Evolutionary conservation across 2,329 filamentous ascomycete species (phyloP).

Genomic region (Colletotrichum truncatum): DNA sequence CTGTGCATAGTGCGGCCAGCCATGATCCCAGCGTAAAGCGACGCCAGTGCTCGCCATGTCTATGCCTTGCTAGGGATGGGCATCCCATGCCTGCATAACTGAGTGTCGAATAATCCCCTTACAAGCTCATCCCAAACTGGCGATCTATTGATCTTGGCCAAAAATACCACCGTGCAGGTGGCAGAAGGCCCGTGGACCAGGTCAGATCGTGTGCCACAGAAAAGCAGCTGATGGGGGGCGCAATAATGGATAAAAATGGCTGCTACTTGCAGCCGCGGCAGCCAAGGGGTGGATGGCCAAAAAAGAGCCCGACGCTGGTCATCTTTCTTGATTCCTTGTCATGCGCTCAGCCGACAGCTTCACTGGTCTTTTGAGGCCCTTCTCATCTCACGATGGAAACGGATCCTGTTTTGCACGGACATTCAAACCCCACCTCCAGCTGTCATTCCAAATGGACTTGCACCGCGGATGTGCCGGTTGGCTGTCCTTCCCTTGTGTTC

Average conservation of each 20-base stretch:
- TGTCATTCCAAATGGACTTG: slow-evolving; percentile 29
- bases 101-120: neutral
- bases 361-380: neutral
- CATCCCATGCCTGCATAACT: neutral
- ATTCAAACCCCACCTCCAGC: slow-evolving; percentile 3
- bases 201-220: too few species aligned
- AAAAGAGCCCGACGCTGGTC: slow-evolving; percentile 7
- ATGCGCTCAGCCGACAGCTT: neutral
- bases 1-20: neutral
- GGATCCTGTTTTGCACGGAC: slow-evolving; percentile 14
- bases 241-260: neutral
- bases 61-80: neutral
- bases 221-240: slow-evolving; percentile 2
- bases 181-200: slow-evolving; percentile 7
- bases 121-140: neutral
- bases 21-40: neutral
- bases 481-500: too few species aligned
- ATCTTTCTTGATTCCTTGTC: neutral
- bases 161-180: too few species aligned
- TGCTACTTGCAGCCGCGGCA: neutral
- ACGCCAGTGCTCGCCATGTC: neutral
- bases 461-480: slow-evolving; percentile 31
- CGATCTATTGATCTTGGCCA: slow-evolving; percentile 4
- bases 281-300: neutral
- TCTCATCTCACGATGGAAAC: slow-evolving; percentile 7